Evolutionary conservation across 257 asterid genomes (phyloP).

Genomic region (Nyctanthes arbortristis): DNA sequence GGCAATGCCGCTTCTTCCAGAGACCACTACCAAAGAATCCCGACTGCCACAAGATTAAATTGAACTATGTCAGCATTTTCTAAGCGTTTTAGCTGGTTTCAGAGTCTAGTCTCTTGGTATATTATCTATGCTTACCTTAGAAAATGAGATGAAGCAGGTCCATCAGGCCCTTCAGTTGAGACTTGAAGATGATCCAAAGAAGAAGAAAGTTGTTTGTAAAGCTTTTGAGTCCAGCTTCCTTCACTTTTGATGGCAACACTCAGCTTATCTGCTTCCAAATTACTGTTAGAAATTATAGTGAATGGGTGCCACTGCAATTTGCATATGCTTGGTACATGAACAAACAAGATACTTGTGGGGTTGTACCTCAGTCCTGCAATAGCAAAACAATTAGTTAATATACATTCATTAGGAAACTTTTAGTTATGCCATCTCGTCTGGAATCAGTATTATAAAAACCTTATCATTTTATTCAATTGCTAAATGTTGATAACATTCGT

Average conservation of each 20-base stretch:
- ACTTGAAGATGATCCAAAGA: slow-evolving; percentile 28
- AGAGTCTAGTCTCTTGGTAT: too few relatives aligned
- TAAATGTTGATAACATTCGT: too few relatives aligned
- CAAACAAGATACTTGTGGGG: slow-evolving; percentile 36
- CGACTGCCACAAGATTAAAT: slow-evolving; percentile 21
- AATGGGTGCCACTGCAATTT: slow-evolving; percentile 57
- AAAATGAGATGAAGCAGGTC: slow-evolving; percentile 37
- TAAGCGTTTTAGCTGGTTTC: too few relatives aligned
- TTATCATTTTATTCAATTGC: too few relatives aligned
- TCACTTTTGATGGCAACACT: slow-evolving; percentile 33
- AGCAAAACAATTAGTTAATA: not conserved
- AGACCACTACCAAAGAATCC: slow-evolving; percentile 39
- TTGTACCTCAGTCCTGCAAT: slow-evolving; percentile 28
- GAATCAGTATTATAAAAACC: too few relatives aligned
- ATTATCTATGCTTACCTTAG: slow-evolving; percentile 22
- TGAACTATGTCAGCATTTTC: too few relatives aligned
- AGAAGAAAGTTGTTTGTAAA: slow-evolving; percentile 32
- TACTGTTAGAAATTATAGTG: slow-evolving; percentile 36
- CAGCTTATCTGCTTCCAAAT: slow-evolving; percentile 39
- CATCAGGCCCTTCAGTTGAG: slow-evolving; percentile 49
- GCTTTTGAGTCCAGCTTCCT: slow-evolving; percentile 44
- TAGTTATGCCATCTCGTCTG: too few relatives aligned
- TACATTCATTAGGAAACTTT: too few relatives aligned
- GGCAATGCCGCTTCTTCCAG: slow-evolving; percentile 53
- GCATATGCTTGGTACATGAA: slow-evolving; percentile 37